A percentile compares a stretch with the other conserved stretches of the same genome.
phyloP scores from a whole-genome alignment of 2,329 filamentous ascomycete species.

The Pyrenochaeta sp. region DNA sequence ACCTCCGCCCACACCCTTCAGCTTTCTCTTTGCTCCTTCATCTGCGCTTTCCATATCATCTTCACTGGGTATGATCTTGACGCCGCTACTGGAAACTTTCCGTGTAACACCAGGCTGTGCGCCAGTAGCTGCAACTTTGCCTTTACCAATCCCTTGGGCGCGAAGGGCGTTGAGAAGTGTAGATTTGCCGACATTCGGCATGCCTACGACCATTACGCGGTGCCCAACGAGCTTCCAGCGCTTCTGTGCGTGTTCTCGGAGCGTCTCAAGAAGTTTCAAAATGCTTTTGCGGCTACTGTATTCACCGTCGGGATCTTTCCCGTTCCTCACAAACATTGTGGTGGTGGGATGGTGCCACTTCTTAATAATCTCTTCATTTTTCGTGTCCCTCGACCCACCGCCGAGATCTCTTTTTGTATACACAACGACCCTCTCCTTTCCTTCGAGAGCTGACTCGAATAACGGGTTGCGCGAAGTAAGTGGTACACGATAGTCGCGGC shows the following conservation, averaged over 20 bases:
- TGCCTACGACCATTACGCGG: slow-evolving; percentile 87
- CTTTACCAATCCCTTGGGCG: slow-evolving; percentile 68
- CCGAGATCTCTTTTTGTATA: slow-evolving; percentile 84
- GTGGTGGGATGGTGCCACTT: slow-evolving; percentile 63
- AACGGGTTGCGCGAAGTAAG: slow-evolving; percentile 88
- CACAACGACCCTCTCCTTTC: slow-evolving; percentile 78
- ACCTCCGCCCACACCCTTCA: slow-evolving; percentile 56
- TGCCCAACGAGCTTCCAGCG: slow-evolving; percentile 77
- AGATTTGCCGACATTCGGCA: slow-evolving; percentile 98
- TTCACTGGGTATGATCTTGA: slow-evolving; percentile 74
- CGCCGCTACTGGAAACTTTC: slow-evolving; percentile 76
- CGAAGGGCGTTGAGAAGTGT: slow-evolving; percentile 90
- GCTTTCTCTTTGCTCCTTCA: slow-evolving; percentile 31
- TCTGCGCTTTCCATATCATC: slow-evolving; percentile 51
- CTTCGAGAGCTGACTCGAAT: slow-evolving; percentile 80
- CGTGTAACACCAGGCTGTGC: slow-evolving; percentile 89
- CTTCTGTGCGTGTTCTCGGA: slow-evolving; percentile 60
- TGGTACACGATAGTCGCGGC: slow-evolving; percentile 90
- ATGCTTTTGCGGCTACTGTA: slow-evolving; percentile 30
- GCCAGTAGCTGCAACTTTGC: slow-evolving; percentile 82
- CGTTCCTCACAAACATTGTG: slow-evolving; percentile 62
- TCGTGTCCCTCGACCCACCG: slow-evolving; percentile 33
- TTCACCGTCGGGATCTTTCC: slow-evolving; percentile 37
- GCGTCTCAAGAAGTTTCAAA: slow-evolving; percentile 56
- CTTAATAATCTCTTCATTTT: slow-evolving; percentile 61